These are phyloP conservation scores for Exophiala spinifera DNA, from an alignment of 2,329 filamentous ascomycete species.

Conservation along the genomic window DNA sequence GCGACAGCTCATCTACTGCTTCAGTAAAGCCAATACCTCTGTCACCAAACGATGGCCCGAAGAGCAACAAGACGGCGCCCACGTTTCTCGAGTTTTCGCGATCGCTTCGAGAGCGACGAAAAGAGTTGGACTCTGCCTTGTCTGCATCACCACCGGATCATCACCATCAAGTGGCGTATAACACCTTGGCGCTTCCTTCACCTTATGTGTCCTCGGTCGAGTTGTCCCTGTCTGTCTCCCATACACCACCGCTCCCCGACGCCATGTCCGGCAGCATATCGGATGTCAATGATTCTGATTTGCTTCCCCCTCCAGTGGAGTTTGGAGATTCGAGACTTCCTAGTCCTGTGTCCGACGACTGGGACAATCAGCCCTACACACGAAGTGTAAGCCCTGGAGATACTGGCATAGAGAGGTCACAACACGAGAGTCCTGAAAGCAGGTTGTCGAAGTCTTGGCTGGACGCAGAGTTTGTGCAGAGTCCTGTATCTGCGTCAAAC, in stretches of 20 bases:
- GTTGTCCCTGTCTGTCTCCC: slow-evolving; percentile 13
- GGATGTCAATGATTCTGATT: slow-evolving; percentile 14
- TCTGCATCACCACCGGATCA: slow-evolving; percentile 13
- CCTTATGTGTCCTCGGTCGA: slow-evolving; percentile 22
- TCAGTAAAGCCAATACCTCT: slow-evolving; percentile 29
- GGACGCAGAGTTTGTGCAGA: slow-evolving; percentile 11
- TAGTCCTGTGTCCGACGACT: slow-evolving; percentile 13
- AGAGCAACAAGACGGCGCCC: slow-evolving; percentile 17
- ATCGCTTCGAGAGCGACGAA: slow-evolving; percentile 13
- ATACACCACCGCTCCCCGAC: slow-evolving; percentile 21
- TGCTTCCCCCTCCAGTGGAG: slow-evolving; percentile 21
- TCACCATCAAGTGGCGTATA: slow-evolving; percentile 19
- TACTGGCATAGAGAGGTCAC: neutral
- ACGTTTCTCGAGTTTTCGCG: slow-evolving; percentile 25
- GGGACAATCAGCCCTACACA: slow-evolving; percentile 8
- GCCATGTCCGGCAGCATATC: slow-evolving; percentile 24
- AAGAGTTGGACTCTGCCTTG: slow-evolving; percentile 21
- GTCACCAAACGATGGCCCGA: slow-evolving; percentile 18
- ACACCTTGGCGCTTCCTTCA: slow-evolving; percentile 19
- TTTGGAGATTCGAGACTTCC: slow-evolving; percentile 14
- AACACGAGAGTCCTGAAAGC: neutral
- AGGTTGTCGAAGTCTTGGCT: slow-evolving; percentile 17
- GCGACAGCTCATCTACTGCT: slow-evolving; percentile 31
- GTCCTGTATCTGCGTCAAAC: slow-evolving; percentile 3
- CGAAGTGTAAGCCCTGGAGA: slow-evolving; percentile 1